Evolutionary conservation across 2,329 filamentous ascomycete genomes (phyloP).

Genomic region (Colletotrichum costaricense): DNA sequence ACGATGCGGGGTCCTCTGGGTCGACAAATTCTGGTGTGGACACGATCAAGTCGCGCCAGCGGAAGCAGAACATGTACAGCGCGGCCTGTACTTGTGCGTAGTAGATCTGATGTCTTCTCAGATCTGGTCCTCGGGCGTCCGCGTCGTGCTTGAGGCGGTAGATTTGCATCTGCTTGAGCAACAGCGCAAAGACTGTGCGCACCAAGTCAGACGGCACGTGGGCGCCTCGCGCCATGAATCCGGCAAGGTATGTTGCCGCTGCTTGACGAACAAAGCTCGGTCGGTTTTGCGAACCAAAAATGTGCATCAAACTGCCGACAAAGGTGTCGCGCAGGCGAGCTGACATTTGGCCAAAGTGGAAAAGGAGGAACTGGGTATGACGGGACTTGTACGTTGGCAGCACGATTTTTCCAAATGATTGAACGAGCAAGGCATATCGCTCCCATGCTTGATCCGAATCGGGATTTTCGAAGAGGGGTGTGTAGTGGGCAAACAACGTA

Average conservation of each 20-base stretch:
- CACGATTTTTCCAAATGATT: slow-evolving; percentile 88
- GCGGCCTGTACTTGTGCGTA: slow-evolving; percentile 91
- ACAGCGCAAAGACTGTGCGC: slow-evolving; percentile 83
- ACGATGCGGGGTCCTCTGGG: slow-evolving; percentile 70
- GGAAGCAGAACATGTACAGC: slow-evolving; percentile 96
- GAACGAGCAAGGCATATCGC: slow-evolving; percentile 81
- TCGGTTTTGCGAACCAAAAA: slow-evolving; percentile 46
- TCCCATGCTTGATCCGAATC: slow-evolving; percentile 76
- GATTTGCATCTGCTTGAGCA: slow-evolving; percentile 81
- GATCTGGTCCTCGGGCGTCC: slow-evolving; percentile 84
- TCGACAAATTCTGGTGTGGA: slow-evolving; percentile 70
- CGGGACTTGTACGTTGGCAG: slow-evolving; percentile 91
- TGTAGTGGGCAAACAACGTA: slow-evolving; percentile 86
- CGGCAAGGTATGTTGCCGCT: slow-evolving; percentile 91
- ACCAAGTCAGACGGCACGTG: slow-evolving; percentile 82
- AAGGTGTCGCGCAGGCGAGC: slow-evolving; percentile 85
- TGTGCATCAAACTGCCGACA: slow-evolving; percentile 78
- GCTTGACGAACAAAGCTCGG: slow-evolving; percentile 74
- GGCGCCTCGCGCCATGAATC: slow-evolving; percentile 91
- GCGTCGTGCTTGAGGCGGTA: slow-evolving; percentile 80
- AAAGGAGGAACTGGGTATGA: slow-evolving; percentile 94
- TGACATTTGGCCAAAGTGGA: slow-evolving; percentile 91
- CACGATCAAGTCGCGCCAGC: slow-evolving; percentile 89
- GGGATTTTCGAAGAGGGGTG: slow-evolving; percentile 76
- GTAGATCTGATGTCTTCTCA: slow-evolving; percentile 84